Evolutionary conservation across 225 moss, liverwort and hornwort genomes (phyloP).

Genomic region (Rhytidiadelphus loreus): DNA sequence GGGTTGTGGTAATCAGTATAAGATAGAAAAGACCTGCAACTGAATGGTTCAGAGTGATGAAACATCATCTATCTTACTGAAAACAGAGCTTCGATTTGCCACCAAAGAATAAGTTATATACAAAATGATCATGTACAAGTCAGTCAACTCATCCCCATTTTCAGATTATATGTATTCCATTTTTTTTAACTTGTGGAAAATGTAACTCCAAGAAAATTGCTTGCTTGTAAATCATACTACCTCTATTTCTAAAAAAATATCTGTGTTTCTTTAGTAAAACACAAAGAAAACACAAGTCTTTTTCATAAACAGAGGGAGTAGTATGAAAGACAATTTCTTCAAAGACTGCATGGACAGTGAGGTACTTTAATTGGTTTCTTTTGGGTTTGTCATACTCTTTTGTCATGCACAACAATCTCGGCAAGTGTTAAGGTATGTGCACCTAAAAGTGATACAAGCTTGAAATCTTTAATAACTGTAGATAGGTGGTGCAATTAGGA

Average conservation of each 20-base stretch:
- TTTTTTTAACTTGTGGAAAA: too few species aligned
- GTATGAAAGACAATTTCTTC: background rate
- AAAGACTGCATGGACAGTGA: accelerated
- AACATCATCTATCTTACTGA: background rate
- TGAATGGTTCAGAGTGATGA: background rate
- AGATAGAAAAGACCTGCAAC: background rate
- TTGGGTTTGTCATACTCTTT: background rate
- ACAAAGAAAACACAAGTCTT: too few species aligned
- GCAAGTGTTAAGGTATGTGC: too few species aligned
- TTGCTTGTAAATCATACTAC: accelerated
- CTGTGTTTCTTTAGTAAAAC: too few species aligned
- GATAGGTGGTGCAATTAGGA: too few species aligned
- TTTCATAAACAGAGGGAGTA: too few species aligned
- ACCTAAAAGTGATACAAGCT: too few species aligned
- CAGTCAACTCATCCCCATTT: background rate
- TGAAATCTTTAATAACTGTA: too few species aligned
- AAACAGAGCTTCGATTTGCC: background rate
- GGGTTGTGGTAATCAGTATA: background rate
- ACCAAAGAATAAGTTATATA: background rate
- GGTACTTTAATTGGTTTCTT: background rate
- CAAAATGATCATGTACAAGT: background rate
- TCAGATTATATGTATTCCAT: background rate
- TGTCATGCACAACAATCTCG: too few species aligned
- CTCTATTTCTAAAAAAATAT: too few species aligned
- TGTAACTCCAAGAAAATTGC: too few species aligned